A percentile compares a stretch with the other conserved stretches of the same genome.
These are phyloP conservation scores for Aspergillus fumigatus DNA, from an alignment of 2,329 filamentous ascomycete genomes.

Conservation along the genomic window DNA sequence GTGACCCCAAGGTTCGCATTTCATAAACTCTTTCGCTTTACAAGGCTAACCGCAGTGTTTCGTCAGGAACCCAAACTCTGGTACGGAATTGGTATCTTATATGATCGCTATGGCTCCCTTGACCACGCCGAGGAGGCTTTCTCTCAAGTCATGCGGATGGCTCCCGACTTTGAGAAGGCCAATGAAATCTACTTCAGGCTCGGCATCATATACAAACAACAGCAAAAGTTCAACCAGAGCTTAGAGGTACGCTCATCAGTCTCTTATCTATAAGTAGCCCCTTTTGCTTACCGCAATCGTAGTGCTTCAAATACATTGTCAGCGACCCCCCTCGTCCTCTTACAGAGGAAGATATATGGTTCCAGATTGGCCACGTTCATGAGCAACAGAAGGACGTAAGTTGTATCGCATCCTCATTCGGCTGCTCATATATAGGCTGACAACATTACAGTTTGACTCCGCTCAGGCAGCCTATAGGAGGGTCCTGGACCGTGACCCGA, in stretches of 20 bases:
- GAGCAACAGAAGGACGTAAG: constrained; percentile 98
- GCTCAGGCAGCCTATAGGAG: constrained; percentile 90
- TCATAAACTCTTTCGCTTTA: not conserved
- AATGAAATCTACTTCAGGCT: constrained; percentile 98
- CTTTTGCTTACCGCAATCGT: constrained; percentile 11
- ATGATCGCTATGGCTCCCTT: constrained; percentile 91
- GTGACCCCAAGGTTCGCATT: constrained; percentile 78
- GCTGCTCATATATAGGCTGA: constrained; percentile 18
- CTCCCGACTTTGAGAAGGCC: constrained; percentile 95
- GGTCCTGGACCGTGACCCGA: constrained; percentile 89
- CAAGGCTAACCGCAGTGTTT: constrained; percentile 9
- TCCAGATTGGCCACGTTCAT: constrained; percentile 98
- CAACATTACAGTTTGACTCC: constrained; percentile 70
- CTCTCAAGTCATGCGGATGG: constrained; percentile 98
- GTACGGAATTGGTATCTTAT: constrained; percentile 98
- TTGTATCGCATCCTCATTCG: constrained; percentile 16
- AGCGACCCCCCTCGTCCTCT: constrained; percentile 84
- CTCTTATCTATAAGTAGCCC: not conserved
- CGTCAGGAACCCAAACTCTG: constrained; percentile 86
- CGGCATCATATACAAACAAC: constrained; percentile 99
- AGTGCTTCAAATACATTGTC: constrained; percentile 99
- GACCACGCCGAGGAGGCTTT: constrained; percentile 98
- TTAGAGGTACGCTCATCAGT: constrained; percentile 64
- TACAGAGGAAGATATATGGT: constrained; percentile 98
- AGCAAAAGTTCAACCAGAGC: constrained; percentile 88